A percentile compares a stretch with the other conserved stretches of the same genome.
These are phyloP conservation scores for Cyberlindnera nakhonratchasimensis DNA, from an alignment of 805 yeast genomes.

Conservation along the genomic window DNA sequence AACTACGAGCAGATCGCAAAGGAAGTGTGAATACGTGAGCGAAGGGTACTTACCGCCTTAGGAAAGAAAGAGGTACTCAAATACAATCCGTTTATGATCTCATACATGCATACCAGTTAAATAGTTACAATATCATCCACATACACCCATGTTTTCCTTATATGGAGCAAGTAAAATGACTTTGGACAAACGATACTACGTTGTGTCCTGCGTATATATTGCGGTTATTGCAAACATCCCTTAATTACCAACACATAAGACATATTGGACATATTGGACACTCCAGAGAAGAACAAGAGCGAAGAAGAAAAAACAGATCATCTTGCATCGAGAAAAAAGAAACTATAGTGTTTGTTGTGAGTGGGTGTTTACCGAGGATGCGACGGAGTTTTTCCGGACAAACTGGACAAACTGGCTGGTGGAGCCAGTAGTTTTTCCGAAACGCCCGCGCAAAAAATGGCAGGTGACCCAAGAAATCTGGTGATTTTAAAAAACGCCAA, in stretches of 20 bases:
- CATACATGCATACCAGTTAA: too few relatives aligned
- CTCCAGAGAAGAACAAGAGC: background rate
- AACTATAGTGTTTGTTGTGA: too few relatives aligned
- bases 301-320: background rate
- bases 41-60: background rate
- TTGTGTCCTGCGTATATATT: background rate
- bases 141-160: too few relatives aligned
- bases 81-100: too few relatives aligned
- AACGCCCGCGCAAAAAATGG: background rate
- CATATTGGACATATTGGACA: background rate
- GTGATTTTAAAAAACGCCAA: too few relatives aligned
- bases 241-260: background rate
- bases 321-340: background rate
- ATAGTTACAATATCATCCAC: too few relatives aligned
- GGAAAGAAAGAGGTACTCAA: too few relatives aligned
- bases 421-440: constrained; percentile 15
- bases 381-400: background rate
- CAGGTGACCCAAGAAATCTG: background rate
- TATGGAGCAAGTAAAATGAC: too few relatives aligned
- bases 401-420: constrained; percentile 7
- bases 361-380: too few relatives aligned
- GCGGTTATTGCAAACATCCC: background rate
- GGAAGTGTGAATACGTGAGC: too few relatives aligned
- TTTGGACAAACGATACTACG: too few relatives aligned
- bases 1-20: too few relatives aligned